Percentiles rank a stretch among this genome's conserved stretches.
Evolutionary conservation across 306 rosid species (phyloP).

Genomic region (Astragalus membranaceus): DNA sequence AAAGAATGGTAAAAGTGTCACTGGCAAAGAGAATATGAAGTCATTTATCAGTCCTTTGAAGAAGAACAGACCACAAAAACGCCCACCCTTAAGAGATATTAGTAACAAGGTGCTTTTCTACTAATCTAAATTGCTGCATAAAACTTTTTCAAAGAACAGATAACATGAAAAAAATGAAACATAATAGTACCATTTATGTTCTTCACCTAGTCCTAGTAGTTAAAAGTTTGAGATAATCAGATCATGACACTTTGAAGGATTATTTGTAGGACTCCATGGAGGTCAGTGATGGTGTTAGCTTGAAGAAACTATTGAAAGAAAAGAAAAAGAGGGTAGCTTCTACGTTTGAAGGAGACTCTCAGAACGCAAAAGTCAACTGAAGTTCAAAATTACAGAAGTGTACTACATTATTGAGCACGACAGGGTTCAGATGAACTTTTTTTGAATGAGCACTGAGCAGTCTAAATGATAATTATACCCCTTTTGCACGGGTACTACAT

Average conservation of each 20-base stretch:
- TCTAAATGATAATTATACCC: no score
- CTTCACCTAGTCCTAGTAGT: no score
- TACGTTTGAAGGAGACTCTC: constrained; percentile 28
- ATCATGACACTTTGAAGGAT: not conserved
- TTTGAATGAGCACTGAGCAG: no score
- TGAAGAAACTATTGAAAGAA: constrained; percentile 64
- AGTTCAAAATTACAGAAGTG: constrained; percentile 31
- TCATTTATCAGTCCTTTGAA: constrained; percentile 30
- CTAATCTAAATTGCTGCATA: not conserved
- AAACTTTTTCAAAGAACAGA: no score
- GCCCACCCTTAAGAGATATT: constrained; percentile 21
- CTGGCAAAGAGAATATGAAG: constrained; percentile 28
- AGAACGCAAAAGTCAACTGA: constrained; percentile 36
- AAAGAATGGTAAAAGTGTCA: constrained; percentile 10
- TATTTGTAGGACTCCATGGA: constrained; percentile 49
- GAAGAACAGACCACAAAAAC: constrained; percentile 33
- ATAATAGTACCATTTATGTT: no score
- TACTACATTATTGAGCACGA: no score
- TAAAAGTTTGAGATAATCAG: not conserved
- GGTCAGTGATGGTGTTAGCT: constrained; percentile 55
- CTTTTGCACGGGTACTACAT: no score
- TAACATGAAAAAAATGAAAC: no score
- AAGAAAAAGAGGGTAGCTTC: constrained; percentile 35
- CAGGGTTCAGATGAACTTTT: constrained; percentile 24
- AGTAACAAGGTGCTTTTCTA: constrained; percentile 40